Evolutionary conservation across 305 asterid species (phyloP), one percentile per base, ranked within the genome.

Genomic region (Coffea humblotiana): DNA sequence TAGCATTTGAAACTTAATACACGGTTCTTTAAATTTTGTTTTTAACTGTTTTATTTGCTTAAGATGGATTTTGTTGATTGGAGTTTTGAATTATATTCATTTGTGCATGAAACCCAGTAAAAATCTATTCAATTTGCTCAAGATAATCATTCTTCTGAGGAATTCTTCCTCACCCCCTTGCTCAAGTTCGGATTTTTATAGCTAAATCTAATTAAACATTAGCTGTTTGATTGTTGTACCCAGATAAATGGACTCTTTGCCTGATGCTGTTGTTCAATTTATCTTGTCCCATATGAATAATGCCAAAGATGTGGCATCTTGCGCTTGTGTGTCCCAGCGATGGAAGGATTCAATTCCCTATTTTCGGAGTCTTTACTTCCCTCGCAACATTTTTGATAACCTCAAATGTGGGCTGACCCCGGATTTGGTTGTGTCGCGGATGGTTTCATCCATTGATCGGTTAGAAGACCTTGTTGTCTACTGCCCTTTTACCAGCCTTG

Each of bases 251-350:
- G 98, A 96, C 81, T 78, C 88, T 7, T 83, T 96, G 72, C 99
- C 99, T 8, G 98, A 96, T 81, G 97, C 92, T 18, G 8, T 96
- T 63, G 86, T 94, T 75, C 96, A 92, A 25, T 86, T 83, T 86
- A 91, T 96, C 86, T 83, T 94, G 71, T 89, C 95, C 81, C 88
- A 82, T n/a, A 85, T 94, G 43, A 86, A 79, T 77, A 91, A 93
- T 82, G 97, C 98, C 47, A 94, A 84, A 82, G 98, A 96, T 83
- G 96, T 96, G 82, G 99, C 97, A 58, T 90, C 91, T 78, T 93
- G 97, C 85, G 87, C 77, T 56, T 88, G 88, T 78, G 99, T 93
- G 66, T 94, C 99, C 82, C 92, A 86, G 90, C 85, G 93, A 78
- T 96, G 99, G 98, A 92, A 93, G 84, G 96, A 92, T 16, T 88